phyloP scores from a whole-genome alignment of 306 rosid species.

The Cucurbita argyrosperma region DNA sequence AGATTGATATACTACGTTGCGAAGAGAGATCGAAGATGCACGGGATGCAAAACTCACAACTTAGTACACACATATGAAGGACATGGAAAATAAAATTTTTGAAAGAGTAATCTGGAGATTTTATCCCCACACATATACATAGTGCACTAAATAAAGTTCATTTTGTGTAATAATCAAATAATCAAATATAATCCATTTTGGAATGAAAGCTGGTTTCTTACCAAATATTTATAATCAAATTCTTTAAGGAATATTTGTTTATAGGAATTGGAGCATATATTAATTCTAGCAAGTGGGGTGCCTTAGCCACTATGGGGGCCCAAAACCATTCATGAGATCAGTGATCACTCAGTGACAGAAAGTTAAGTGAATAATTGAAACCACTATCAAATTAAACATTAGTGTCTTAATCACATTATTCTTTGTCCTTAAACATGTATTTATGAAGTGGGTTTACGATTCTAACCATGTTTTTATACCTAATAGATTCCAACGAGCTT shows the following conservation, averaged over 20 bases:
- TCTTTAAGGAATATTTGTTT: neutral
- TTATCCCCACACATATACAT: neutral
- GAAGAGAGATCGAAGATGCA: too few relatives aligned
- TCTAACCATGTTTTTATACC: neutral
- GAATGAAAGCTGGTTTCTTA: neutral
- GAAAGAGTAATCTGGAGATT: neutral
- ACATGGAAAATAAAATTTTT: neutral
- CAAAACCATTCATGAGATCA: neutral
- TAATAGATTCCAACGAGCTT: constrained; percentile 3
- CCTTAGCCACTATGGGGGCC: neutral
- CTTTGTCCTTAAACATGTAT: neutral
- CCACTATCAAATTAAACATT: constrained; percentile 8
- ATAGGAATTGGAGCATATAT: neutral
- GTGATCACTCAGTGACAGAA: neutral
- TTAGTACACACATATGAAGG: neutral
- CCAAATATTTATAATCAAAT: neutral
- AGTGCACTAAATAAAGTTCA: neutral
- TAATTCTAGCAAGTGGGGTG: constrained; percentile 4
- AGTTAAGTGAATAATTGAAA: constrained; percentile 7
- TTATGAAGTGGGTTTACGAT: constrained; percentile 1
- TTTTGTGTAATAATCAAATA: neutral
- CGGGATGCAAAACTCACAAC: neutral
- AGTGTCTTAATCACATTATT: constrained; percentile 3
- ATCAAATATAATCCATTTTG: neutral
- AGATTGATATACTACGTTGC: too few relatives aligned